Evolutionary conservation across 345 rosid species (phyloP).

Genomic region (Eutrema japonicum): DNA sequence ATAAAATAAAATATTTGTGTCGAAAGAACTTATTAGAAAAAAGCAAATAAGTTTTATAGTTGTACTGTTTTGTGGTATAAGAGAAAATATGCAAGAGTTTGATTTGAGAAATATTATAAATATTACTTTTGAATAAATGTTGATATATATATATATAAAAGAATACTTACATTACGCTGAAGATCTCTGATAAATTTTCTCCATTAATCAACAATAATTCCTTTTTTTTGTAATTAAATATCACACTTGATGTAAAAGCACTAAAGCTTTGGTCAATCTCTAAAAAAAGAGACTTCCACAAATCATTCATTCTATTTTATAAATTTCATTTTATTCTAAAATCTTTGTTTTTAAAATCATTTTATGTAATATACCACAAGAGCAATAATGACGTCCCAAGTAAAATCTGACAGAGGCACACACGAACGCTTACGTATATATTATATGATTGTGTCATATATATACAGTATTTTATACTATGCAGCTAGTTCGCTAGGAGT

Average conservation of each 20-base stretch:
- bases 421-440: slow-evolving; percentile 11
- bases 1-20: neutral
- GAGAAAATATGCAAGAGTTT: neutral
- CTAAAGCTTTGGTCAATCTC: neutral
- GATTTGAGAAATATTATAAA: neutral
- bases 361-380: neutral
- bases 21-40: neutral
- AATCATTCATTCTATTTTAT: neutral
- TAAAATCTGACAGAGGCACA: slow-evolving; percentile 9
- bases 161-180: no score
- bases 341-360: neutral
- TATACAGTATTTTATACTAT: slow-evolving; percentile 18
- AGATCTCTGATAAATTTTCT: neutral
- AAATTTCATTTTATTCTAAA: neutral
- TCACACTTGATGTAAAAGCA: neutral
- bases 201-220: neutral
- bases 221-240: no score
- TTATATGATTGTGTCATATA: neutral
- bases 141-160: neutral
- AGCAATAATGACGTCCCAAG: slow-evolving; percentile 15
- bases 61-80: neutral
- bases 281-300: neutral
- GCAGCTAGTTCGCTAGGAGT: slow-evolving; percentile 26
- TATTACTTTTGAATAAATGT: neutral
- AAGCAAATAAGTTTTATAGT: neutral